Base-by-base conservation (phyloP, 2,329 filamentous ascomycete genomes). In the Teratosphaeriaceae sp. region DNA sequence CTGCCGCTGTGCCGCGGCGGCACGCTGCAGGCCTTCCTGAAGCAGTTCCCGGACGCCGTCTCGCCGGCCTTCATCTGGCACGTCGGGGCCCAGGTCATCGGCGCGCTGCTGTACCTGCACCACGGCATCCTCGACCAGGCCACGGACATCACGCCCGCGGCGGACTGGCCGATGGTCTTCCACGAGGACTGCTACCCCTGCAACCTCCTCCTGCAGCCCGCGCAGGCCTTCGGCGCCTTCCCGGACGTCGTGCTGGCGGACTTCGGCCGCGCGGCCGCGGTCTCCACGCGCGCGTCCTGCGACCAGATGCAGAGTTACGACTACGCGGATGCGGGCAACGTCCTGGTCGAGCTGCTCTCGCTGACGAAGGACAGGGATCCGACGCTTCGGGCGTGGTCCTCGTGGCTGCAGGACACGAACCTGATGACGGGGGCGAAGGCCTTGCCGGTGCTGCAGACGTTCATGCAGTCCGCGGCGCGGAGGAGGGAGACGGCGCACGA, bases 191-290 rank as follows among this genome's bases (percentile, higher is more conserved):
- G 22, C 16, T 41, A 33, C 29, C 4, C 26, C 12, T 8, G 15
- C n/a, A 41, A 41, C 27, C 15, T 41, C 18, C 16, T 41, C 3
- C 27, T 41, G 3, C 26, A 20, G 13, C 27, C 39, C 5, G 11
- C 20, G 6, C 16, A 6, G 9, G 6, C 13, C n/a, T 11, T 3
- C 9, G 7, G 13, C 22, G 7, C 5, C 11, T 33, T 26, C 21
- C 39, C 39, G 19, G 39, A 41, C 27, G 3, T 33, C 27, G 39
- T 33, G 5, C 16, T 41, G 6, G 29, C 39, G 11, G 39, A 41
- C 20, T 41, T 41, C 19, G 39, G 39, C 39, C 26, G 39, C 11
- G 39, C 26, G 16, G n/a, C n/a, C 6, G 19, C 6, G 11, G 8
- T 11, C 8, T 15, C 8, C 7, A 7, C 29, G n/a, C 8, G 15